Conservation (phyloP, 805 yeast genomes). For the Middelhovenomyces tepae region DNA sequence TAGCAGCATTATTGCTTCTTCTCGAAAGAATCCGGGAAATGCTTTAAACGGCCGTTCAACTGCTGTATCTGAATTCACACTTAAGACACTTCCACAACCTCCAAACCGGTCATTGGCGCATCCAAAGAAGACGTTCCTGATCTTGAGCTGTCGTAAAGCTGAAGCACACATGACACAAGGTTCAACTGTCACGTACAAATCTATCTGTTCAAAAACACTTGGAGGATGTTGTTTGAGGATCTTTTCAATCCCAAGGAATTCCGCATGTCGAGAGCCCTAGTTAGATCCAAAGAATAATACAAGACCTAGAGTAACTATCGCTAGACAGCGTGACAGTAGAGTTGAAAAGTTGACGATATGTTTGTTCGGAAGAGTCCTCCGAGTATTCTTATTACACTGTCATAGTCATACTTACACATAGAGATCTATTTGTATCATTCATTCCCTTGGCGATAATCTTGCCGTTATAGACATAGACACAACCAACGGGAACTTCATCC, state of each 20-base stretch:
- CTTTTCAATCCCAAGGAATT: conserved; percentile 66
- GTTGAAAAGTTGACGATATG: neutral
- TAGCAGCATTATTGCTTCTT: conserved; percentile 74
- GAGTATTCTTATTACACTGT: neutral
- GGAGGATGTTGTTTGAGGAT: conserved; percentile 33
- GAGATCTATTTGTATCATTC: conserved; percentile 77
- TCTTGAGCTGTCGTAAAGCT: conserved; percentile 71
- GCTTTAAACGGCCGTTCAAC: conserved; percentile 38
- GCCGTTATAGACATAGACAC: conserved; percentile 51
- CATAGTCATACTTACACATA: conserved; percentile 36
- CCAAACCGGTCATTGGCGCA: conserved; percentile 95
- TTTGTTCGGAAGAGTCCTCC: no score
- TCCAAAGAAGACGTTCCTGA: conserved; percentile 72
- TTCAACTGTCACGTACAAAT: conserved; percentile 88
- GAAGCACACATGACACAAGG: conserved; percentile 99
- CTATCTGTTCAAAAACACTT: conserved; percentile 41
- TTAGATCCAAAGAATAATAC: neutral
- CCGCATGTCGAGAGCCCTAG: conserved; percentile 84
- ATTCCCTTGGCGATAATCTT: conserved; percentile 64
- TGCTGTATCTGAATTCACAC: conserved; percentile 41
- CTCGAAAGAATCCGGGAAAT: conserved; percentile 69
- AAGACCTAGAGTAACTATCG: conserved; percentile 1
- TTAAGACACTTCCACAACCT: conserved; percentile 83
- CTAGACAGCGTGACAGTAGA: no score
- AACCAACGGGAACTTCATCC: conserved; percentile 83